phyloP scores from a whole-genome alignment of 73 alveolate genomes.

The Uronychia binucleata region DNA sequence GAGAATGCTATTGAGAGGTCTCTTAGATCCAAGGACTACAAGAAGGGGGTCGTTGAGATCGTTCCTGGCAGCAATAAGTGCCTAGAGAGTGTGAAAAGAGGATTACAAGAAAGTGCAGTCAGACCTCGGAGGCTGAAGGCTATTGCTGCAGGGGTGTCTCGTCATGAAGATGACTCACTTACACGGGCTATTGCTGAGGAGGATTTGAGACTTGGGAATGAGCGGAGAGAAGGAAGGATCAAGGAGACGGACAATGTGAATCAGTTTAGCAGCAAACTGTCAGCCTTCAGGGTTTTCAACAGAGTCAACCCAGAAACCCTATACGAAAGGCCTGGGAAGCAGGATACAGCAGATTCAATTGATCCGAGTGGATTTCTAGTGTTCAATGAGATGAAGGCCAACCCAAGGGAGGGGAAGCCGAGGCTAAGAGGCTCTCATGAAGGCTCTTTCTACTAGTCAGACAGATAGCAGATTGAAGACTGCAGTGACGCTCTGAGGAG shows the following conservation, averaged over 20 bases:
- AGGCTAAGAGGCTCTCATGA: background rate
- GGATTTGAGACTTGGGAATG: too few species aligned
- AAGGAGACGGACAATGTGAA: background rate
- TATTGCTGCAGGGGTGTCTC: background rate
- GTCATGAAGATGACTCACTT: too few species aligned
- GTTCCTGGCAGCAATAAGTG: background rate
- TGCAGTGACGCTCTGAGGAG: background rate
- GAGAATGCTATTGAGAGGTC: background rate
- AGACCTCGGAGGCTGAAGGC: background rate
- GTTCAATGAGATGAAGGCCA: background rate
- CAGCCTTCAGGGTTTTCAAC: background rate
- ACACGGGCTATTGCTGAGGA: too few species aligned
- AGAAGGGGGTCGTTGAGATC: background rate
- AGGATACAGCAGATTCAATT: too few species aligned
- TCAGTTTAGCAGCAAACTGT: background rate
- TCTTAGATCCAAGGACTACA: background rate
- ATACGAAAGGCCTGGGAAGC: too few species aligned
- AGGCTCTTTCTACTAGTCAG: too few species aligned
- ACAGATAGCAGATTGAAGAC: background rate
- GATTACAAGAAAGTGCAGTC: background rate
- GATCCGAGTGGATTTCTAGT: background rate
- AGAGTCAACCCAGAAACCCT: too few species aligned
- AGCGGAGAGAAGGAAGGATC: too few species aligned
- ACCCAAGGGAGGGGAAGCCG: background rate
- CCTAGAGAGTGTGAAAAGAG: background rate